Conservation (phyloP, 805 yeast genomes). For the Metschnikowia picachoensis region DNA sequence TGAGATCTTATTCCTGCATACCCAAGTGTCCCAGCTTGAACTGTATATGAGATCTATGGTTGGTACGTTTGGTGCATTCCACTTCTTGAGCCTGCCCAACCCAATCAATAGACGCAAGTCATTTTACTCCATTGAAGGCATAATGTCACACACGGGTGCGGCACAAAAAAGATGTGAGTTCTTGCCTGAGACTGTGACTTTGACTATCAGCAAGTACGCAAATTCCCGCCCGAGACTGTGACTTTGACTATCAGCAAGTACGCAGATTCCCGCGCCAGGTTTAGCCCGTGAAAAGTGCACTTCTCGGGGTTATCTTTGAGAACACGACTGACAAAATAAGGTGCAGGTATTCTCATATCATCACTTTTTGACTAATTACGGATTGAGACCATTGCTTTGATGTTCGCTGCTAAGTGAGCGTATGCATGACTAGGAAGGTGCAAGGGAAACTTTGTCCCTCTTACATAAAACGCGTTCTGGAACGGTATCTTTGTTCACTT, state of each 20-base stretch:
- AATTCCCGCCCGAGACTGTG: background rate
- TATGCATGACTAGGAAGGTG: no score
- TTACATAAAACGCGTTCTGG: no score
- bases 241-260: conserved; percentile 2
- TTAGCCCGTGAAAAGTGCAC: no score
- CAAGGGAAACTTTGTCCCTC: no score
- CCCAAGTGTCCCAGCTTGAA: background rate
- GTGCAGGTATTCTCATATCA: no score
- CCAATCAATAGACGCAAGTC: background rate
- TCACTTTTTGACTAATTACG: no score
- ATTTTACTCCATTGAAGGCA: conserved; percentile 4
- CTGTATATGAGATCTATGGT: background rate
- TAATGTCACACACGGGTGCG: background rate
- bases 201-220: conserved; percentile 1
- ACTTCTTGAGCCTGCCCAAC: conserved; percentile 2
- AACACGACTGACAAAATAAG: no score
- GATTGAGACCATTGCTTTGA: no score
- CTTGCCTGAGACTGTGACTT: background rate
- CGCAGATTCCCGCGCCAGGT: background rate
- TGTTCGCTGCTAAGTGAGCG: no score
- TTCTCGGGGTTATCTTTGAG: no score
- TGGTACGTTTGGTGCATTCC: background rate
- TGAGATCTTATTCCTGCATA: conserved; percentile 1
- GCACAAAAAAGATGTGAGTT: background rate
- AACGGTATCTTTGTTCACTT: no score